Evolutionary conservation across 2,329 filamentous ascomycete species (phyloP).

Genomic region (Boeremia lycopersici): DNA sequence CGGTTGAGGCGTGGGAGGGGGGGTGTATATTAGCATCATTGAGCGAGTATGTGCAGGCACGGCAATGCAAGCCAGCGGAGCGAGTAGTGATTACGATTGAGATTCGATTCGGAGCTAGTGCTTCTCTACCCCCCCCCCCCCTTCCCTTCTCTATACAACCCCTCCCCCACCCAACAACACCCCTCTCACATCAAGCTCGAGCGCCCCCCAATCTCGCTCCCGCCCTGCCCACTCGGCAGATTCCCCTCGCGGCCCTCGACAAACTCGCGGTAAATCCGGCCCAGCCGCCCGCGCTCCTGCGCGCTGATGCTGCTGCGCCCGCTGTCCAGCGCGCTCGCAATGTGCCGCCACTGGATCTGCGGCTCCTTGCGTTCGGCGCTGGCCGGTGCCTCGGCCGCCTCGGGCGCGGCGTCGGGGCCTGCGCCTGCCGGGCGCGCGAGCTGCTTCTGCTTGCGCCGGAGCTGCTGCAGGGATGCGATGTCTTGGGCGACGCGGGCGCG

Average conservation of each 20-base stretch:
- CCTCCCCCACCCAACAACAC: too few relatives aligned
- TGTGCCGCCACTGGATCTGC: conserved; percentile 81
- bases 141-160: too few relatives aligned
- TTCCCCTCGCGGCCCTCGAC: conserved; percentile 90
- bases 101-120: too few relatives aligned
- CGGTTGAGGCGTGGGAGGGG: too few relatives aligned
- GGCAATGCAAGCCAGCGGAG: too few relatives aligned
- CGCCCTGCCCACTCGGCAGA: conserved; percentile 91
- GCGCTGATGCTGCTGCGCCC: conserved; percentile 84
- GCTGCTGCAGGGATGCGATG: conserved; percentile 76
- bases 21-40: background rate
- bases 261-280: conserved; percentile 89
- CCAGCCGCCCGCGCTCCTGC: conserved; percentile 75
- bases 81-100: too few relatives aligned
- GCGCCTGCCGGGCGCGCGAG: conserved; percentile 35
- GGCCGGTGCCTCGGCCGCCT: too few relatives aligned
- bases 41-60: too few relatives aligned
- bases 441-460: conserved; percentile 67
- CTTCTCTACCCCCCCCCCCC: too few relatives aligned
- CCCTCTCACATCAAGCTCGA: conserved; percentile 81
- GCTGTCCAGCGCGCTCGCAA: conserved; percentile 74
- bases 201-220: conserved; percentile 88
- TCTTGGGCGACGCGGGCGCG: conserved; percentile 81
- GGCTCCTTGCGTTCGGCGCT: conserved; percentile 67
- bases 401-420: conserved; percentile 55